These are phyloP conservation scores for Bondarzewia mesenterica DNA, from an alignment of 1,284 basidiomycete genomes.

Conservation along the genomic window DNA sequence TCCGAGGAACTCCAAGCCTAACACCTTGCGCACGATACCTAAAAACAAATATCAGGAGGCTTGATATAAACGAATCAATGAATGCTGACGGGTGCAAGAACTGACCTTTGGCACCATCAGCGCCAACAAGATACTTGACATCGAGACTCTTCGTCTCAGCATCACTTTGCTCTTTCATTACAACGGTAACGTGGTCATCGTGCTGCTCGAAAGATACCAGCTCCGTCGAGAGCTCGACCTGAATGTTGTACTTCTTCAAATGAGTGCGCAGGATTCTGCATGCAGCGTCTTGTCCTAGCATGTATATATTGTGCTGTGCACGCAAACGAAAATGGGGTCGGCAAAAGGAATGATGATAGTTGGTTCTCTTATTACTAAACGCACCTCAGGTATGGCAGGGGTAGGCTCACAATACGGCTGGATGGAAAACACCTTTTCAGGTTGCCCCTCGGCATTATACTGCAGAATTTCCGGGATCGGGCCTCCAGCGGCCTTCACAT, in stretches of 20 bases:
- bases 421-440: background rate
- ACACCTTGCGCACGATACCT: background rate
- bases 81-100: background rate
- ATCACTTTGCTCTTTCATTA: background rate
- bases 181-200: conserved; percentile 1
- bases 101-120: conserved; percentile 30
- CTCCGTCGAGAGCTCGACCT: conserved; percentile 22
- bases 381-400: conserved; percentile 17
- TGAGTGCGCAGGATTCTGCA: conserved; percentile 24
- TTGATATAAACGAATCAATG: too few species aligned
- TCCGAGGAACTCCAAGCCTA: conserved; percentile 21
- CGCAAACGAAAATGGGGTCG: conserved; percentile 4
- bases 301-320: background rate
- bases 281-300: conserved; percentile 19
- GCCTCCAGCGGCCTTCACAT: conserved; percentile 12
- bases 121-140: conserved; percentile 23
- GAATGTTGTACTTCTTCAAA: conserved; percentile 16
- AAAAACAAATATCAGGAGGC: background rate
- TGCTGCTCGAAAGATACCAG: conserved; percentile 12
- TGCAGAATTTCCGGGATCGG: background rate
- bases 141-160: conserved; percentile 8
- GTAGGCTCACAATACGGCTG: conserved; percentile 8
- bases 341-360: background rate
- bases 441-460: conserved; percentile 11
- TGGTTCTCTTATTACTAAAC: background rate